These are phyloP conservation scores for Adansonia madagascariensis DNA, from an alignment of 441 rosid species.

Conservation along the genomic window DNA sequence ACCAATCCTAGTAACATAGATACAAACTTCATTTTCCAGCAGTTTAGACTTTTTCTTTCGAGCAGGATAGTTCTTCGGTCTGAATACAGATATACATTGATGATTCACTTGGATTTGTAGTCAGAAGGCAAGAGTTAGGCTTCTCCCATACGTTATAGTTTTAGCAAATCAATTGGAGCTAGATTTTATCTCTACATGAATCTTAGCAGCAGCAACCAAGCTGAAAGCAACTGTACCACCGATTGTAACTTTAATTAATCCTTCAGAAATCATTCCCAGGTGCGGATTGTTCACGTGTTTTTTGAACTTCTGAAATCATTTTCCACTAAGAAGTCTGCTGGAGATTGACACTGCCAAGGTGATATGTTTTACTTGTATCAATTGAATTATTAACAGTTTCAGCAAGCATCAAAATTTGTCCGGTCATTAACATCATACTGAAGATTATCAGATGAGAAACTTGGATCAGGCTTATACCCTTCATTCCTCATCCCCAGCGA, in stretches of 20 bases:
- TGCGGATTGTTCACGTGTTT: not conserved
- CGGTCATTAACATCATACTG: constrained; percentile 15
- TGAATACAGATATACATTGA: not conserved
- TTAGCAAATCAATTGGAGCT: no score
- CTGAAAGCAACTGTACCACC: not conserved
- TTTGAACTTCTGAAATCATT: not conserved
- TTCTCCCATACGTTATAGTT: no score
- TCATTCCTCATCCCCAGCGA: constrained; percentile 35
- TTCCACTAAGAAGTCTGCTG: not conserved
- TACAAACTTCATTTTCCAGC: not conserved
- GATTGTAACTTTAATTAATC: not conserved
- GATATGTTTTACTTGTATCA: not conserved
- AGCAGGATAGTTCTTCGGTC: not conserved
- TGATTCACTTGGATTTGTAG: constrained; percentile 1
- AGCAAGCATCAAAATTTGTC: constrained; percentile 19
- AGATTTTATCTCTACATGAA: not conserved
- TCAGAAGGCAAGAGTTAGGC: not conserved
- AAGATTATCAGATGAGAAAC: constrained; percentile 28
- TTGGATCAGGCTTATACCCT: constrained; percentile 31
- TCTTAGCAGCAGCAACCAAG: not conserved
- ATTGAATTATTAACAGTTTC: constrained; percentile 6
- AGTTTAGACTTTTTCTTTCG: not conserved
- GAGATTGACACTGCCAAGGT: not conserved
- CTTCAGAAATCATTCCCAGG: not conserved
- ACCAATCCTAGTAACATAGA: not conserved